These are phyloP conservation scores for Alternaria rosae DNA, from an alignment of 2,329 filamentous ascomycete genomes.

Conservation along the genomic window DNA sequence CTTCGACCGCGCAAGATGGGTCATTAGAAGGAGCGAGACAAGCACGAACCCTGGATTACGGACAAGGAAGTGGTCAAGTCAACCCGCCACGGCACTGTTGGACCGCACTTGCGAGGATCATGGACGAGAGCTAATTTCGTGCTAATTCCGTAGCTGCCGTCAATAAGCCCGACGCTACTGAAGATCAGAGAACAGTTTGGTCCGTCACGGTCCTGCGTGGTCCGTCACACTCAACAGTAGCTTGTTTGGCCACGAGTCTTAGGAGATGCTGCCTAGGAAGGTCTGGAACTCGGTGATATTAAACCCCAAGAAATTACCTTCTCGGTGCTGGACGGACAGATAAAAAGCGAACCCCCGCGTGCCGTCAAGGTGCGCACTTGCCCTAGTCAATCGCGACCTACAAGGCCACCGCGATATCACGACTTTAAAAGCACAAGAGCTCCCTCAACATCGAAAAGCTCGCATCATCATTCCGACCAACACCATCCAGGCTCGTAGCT, in stretches of 20 bases:
- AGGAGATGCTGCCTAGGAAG: neutral
- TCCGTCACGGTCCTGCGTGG: neutral
- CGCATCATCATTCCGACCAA: neutral
- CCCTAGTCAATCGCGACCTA: neutral
- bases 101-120: neutral
- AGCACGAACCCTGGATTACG: no score
- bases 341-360: neutral
- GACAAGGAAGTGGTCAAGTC: no score
- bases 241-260: neutral
- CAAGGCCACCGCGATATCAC: neutral
- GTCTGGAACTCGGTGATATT: neutral
- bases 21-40: no score
- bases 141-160: neutral
- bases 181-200: neutral
- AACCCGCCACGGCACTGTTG: neutral
- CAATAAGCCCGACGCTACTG: neutral
- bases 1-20: no score
- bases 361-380: neutral
- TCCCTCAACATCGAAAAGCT: neutral
- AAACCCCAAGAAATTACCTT: neutral
- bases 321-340: neutral
- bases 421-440: neutral
- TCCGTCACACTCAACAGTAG: neutral
- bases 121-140: neutral
- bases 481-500: neutral